Evolutionary conservation across 2,329 filamentous ascomycete species (phyloP), one percentile per base, ranked within the genome.

Genomic region (Sclerotiophoma versabilis): DNA sequence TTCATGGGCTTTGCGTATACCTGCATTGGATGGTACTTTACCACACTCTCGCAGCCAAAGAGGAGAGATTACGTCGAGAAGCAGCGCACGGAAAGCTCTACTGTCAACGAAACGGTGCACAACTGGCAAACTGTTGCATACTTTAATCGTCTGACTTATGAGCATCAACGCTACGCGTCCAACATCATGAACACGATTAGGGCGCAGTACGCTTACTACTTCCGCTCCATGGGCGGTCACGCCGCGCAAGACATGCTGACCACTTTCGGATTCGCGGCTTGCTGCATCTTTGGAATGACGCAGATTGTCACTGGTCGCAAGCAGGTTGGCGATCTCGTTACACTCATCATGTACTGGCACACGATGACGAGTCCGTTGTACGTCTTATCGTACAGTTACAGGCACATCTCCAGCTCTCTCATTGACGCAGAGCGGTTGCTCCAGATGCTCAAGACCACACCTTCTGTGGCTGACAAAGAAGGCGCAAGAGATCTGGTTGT

Each of bases 371-470:
- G 65, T 3, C 83, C 83, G 6, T 71, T 86, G 3, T 75, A 77
- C n/a, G 76, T 77, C 11, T 76, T 87, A 33, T 78, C 79, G 0
- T 79, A 75, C 59, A 80, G 79, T 23, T 80, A 82, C 51, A 75
- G 77, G 19, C 75, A 77, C 39, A 73, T 85, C 25, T 76, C 79
- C 3, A 74, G 76, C 17, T 81, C 84, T 41, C 74, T 91, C 22
- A 83, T 90, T 30, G 85, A 90, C 63, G 85, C 87, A 0, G 87
- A 91, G 64, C 80, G 84, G 4, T 75, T 88, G 5, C 77, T 84
- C 14, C 76, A 80, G 34, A 77, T 89, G 0, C 76, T 89, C 7
- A 79, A 83, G 41, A 84, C 82, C 6, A 82, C 87, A 53, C 80
- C 86, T 0, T 81, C 77, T 1, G 79, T 89, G 7, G 68, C 71